A percentile compares a stretch with the other conserved stretches of the same genome.
Evolutionary conservation across 169 alveolate genomes (phyloP).

Genomic region (Toxoplasma gondii): DNA sequence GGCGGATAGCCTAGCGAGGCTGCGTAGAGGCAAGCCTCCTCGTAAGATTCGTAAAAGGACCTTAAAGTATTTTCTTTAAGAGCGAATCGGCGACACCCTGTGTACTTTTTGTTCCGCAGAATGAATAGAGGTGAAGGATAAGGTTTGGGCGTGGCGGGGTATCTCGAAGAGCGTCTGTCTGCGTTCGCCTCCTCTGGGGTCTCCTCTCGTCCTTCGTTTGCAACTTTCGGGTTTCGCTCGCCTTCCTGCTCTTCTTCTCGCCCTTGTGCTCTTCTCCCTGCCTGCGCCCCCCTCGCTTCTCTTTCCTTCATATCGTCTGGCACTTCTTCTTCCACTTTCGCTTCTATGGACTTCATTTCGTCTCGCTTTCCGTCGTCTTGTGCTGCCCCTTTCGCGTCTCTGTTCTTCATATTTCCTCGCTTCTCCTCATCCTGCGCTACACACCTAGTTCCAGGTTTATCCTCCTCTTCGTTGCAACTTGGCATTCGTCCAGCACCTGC

Average conservation of each 20-base stretch:
- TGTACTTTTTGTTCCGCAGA: background rate
- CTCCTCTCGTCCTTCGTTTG: background rate
- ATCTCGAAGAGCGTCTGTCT: background rate
- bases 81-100: background rate
- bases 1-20: background rate
- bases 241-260: background rate
- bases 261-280: background rate
- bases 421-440: too few species aligned
- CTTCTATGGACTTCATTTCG: too few species aligned
- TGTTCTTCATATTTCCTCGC: background rate
- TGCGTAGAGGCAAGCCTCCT: background rate
- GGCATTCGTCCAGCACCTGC: too few species aligned
- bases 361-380: too few species aligned
- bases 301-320: too few species aligned
- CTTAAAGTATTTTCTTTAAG: background rate
- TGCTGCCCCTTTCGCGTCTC: too few species aligned
- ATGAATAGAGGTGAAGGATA: background rate
- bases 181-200: background rate
- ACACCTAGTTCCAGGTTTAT: too few species aligned
- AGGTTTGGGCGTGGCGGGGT: background rate
- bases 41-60: background rate
- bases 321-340: too few species aligned
- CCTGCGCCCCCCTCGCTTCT: too few species aligned
- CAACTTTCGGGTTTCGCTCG: background rate
- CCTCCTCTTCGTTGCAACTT: too few species aligned